Percentiles rank a stretch among this genome's conserved stretches.
Evolutionary conservation across 495 filamentous ascomycete genomes (phyloP).

Genomic region (Copromyces sp.): DNA sequence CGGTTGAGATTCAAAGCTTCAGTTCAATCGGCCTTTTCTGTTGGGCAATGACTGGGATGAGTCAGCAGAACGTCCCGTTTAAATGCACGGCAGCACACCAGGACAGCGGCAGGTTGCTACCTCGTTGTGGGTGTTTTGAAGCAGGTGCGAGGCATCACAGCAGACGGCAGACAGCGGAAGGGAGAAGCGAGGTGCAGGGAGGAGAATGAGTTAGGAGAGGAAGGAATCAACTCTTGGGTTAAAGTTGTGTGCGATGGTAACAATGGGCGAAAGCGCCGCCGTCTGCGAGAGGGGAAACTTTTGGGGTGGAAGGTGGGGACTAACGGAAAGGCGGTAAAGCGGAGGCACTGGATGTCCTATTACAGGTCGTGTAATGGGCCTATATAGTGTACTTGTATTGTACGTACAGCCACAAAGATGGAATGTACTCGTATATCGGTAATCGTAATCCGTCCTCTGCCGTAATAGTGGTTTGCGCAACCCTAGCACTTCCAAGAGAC

Average conservation of each 20-base stretch:
- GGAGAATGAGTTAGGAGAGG: background rate
- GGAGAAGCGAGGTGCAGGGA: background rate
- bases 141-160: background rate
- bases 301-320: background rate
- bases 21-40: background rate
- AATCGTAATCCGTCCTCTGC: background rate
- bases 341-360: background rate
- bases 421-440: background rate
- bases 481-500: background rate
- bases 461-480: background rate
- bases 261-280: background rate
- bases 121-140: background rate
- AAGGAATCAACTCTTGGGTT: background rate
- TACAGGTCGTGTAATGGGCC: background rate
- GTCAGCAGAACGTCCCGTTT: background rate
- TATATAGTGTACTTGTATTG: background rate
- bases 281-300: background rate
- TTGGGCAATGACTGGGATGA: slow-evolving; percentile 1
- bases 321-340: background rate
- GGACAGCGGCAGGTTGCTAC: background rate
- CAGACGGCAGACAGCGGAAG: background rate
- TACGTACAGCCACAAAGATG: background rate
- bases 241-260: background rate
- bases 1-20: background rate
- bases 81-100: background rate